Evolutionary conservation across 2,329 filamentous ascomycete genomes (phyloP).

Genomic region (Paecilomyces variotii): DNA sequence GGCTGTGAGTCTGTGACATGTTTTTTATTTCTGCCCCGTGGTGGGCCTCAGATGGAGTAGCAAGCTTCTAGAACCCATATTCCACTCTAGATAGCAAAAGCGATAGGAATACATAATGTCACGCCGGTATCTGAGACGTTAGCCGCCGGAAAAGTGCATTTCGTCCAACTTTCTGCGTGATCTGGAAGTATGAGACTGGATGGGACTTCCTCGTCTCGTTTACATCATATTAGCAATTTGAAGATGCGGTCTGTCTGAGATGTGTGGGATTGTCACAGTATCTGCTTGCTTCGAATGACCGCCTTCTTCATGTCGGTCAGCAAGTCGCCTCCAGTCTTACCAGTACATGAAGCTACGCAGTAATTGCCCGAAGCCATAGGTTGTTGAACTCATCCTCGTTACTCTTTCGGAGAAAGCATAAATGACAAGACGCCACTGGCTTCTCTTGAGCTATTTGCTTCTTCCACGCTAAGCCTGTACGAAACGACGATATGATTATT

Average conservation of each 20-base stretch:
- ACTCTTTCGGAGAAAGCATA: too few relatives aligned
- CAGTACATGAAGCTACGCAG: too few relatives aligned
- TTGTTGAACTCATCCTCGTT: too few relatives aligned
- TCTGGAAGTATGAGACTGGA: neutral
- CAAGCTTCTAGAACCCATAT: neutral
- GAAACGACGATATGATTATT: neutral
- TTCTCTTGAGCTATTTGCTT: neutral
- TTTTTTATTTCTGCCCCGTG: neutral
- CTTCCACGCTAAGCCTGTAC: neutral
- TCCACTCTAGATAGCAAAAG: neutral
- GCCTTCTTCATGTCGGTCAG: neutral
- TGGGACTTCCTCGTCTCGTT: neutral
- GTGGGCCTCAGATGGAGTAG: neutral
- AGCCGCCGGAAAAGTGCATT: neutral
- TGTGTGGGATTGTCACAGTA: neutral
- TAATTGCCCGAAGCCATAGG: too few relatives aligned
- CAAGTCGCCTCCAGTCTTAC: too few relatives aligned
- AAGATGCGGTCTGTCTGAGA: neutral
- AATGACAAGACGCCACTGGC: too few relatives aligned
- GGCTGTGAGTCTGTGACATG: neutral
- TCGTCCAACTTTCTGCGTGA: neutral
- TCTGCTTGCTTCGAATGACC: neutral
- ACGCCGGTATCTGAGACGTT: neutral
- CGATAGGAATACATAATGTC: neutral
- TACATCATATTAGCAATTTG: neutral